Evolutionary conservation across 108 stramenopile genomes (phyloP).

Genomic region (Cyclotella distinguenda): DNA sequence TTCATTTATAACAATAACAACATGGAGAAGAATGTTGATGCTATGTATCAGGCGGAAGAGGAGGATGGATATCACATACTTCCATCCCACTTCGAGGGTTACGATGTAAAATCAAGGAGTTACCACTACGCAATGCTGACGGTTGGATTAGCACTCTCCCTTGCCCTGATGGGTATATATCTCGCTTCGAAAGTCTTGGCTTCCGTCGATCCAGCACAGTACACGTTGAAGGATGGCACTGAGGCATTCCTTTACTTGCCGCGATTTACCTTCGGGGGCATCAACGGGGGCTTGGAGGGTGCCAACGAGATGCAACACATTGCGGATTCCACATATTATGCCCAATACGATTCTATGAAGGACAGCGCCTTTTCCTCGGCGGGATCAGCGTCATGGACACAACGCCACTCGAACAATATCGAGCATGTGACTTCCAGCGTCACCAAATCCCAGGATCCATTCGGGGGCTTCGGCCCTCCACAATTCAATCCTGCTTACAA

Average conservation of each 20-base stretch:
- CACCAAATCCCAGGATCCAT: slow-evolving; percentile 22
- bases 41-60: background rate
- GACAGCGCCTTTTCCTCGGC: background rate
- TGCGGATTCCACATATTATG: background rate
- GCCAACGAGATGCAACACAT: slow-evolving; percentile 4
- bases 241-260: slow-evolving; percentile 11
- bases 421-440: background rate
- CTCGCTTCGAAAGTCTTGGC: background rate
- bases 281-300: slow-evolving; percentile 14
- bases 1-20: background rate
- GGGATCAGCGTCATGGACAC: background rate
- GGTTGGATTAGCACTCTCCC: background rate
- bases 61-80: background rate
- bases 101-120: too few relatives aligned
- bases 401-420: background rate
- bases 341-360: background rate
- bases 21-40: background rate
- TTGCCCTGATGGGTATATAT: background rate
- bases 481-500: slow-evolving; percentile 23
- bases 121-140: background rate
- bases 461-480: slow-evolving; percentile 22
- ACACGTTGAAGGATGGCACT: background rate
- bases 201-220: background rate
- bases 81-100: too few relatives aligned
- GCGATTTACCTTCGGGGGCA: slow-evolving; percentile 34